Evolutionary conservation across 192 early-diverging fungal species (phyloP).

Genomic region (Coemansia sp.): DNA sequence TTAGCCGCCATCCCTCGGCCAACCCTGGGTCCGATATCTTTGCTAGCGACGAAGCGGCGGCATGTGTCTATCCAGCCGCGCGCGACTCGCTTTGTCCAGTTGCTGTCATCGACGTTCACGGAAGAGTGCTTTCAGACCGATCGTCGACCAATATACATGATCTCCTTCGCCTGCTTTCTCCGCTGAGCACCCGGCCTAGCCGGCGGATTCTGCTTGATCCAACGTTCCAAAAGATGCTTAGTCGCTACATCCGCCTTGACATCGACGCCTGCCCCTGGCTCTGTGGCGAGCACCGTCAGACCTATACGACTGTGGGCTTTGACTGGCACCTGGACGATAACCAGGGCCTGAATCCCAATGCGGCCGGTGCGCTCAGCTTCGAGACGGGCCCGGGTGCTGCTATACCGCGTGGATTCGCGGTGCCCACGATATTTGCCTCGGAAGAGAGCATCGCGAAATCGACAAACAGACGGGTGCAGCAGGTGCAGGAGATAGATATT

Average conservation of each 20-base stretch:
- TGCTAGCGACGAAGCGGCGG: neutral
- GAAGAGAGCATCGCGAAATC: conserved; percentile 4
- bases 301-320: conserved; percentile 10
- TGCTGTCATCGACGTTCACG: conserved; percentile 35
- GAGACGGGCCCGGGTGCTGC: neutral
- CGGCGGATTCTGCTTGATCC: conserved; percentile 41
- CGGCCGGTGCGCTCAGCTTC: neutral
- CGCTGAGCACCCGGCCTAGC: conserved; percentile 17
- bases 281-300: conserved; percentile 25
- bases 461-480: conserved; percentile 18
- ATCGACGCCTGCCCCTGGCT: conserved; percentile 42
- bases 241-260: conserved; percentile 34
- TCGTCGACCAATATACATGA: conserved; percentile 41
- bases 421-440: neutral
- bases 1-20: conserved; percentile 25
- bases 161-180: conserved; percentile 35
- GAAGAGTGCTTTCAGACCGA: conserved; percentile 19
- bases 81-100: conserved; percentile 16
- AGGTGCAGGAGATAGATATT: conserved; percentile 22
- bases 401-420: neutral
- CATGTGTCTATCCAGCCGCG: neutral
- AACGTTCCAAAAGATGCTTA: conserved; percentile 46
- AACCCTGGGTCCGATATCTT: conserved; percentile 7
- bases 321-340: conserved; percentile 27
- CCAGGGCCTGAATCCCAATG: neutral